Base-by-base conservation (phyloP, 768 basidiomycete species). In the Suillus paluster region DNA sequence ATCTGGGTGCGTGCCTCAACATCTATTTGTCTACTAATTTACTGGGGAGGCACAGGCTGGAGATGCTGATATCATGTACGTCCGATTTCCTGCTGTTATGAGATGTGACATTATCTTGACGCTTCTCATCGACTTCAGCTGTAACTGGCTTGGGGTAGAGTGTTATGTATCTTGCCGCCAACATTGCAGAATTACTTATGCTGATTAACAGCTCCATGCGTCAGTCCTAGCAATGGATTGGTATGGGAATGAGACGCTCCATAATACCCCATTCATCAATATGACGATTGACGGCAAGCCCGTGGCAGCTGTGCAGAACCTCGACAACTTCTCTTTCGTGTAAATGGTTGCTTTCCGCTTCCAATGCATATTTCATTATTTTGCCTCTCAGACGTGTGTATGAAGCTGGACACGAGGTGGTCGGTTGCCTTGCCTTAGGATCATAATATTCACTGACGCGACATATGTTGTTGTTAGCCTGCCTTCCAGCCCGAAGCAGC, bases 281-380 rank as follows among this genome's bases (percentile, higher is more conserved):
- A 86, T 89, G 76, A 87, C 86, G 0, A 80, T 89, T 33, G 58
- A 78, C 39, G 84, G 82, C 2, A 72, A 70, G 5, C 65, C 84
- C 0, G 82, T 89, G 5, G 88, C 85, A 0, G 83, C 86, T 0
- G 79, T 88, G 17, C 82, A 86, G 68, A 87, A 88, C 56, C 83
- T 89, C 39, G 85, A 84, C 63, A 86, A 86, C 62, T 88, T 89
- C 68, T 78, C 84, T 0, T 90, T 89, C 70, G 88, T 86, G 86
- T 88, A 61, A 66, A 86, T 81, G 10, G 17, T 8, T 59, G 14
- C 25, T n/a, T 38, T 14, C 38, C 2, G 42, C 23, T 36, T 46
- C n/a, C 10, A 9, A 30, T 11, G 49, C 7, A n/a, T 39, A 45
- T 50, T 34, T 53, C 30, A 57, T 33, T 19, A 45, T 25, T 11